Conservation (phyloP, 176 grass and related monocot genomes). For the Cenchrus americanus region DNA sequence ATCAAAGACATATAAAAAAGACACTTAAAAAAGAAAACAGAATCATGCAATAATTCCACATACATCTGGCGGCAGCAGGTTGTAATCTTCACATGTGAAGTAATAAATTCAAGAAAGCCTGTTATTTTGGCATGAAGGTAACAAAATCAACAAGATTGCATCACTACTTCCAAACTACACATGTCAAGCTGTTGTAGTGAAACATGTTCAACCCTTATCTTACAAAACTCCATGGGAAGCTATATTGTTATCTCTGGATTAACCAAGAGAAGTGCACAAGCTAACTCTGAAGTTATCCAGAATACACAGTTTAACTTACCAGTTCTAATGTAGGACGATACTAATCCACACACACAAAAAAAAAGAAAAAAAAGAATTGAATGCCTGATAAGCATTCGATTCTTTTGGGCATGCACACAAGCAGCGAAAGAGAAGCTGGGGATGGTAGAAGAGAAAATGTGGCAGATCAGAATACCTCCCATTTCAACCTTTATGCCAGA, state of each 20-base stretch:
- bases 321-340: neutral
- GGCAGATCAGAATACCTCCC: slow-evolving; percentile 17
- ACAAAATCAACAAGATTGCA: slow-evolving; percentile 27
- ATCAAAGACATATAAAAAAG: neutral
- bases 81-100: slow-evolving; percentile 24
- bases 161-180: neutral
- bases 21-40: neutral
- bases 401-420: neutral
- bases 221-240: neutral
- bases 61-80: neutral
- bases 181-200: neutral
- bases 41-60: slow-evolving; percentile 5
- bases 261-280: neutral
- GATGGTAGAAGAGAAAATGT: slow-evolving; percentile 3
- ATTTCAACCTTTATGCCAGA: slow-evolving; percentile 32
- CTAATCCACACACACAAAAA: slow-evolving; percentile 5
- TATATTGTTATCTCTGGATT: neutral
- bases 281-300: slow-evolving; percentile 16
- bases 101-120: slow-evolving; percentile 19
- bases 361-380: neutral
- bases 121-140: slow-evolving; percentile 13
- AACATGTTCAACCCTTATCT: slow-evolving; percentile 1
- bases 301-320: slow-evolving; percentile 14
- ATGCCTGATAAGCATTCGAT: neutral
- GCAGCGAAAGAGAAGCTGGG: neutral